phyloP scores from a whole-genome alignment of 129 eudicot genomes.

The Saussurea involucrata region DNA sequence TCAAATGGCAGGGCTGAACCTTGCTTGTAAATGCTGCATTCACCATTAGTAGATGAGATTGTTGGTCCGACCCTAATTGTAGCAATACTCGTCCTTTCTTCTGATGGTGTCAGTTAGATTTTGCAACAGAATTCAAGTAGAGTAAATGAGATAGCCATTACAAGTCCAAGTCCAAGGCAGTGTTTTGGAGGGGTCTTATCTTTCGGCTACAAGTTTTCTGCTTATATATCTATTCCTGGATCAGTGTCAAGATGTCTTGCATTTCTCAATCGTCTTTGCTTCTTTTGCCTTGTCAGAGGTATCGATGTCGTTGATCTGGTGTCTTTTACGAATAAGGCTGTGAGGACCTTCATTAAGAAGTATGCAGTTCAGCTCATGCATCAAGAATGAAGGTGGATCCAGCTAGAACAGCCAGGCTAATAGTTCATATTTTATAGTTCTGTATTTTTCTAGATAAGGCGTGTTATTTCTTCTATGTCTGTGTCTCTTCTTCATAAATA shows the following conservation, averaged over 20 bases:
- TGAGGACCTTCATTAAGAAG: slow-evolving; percentile 41
- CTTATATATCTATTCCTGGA: slow-evolving; percentile 19
- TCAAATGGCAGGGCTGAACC: slow-evolving; percentile 42
- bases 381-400: slow-evolving; percentile 40
- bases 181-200: slow-evolving; percentile 14
- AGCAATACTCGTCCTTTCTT: slow-evolving; percentile 25
- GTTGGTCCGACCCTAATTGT: slow-evolving; percentile 25
- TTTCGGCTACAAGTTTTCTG: slow-evolving; percentile 12
- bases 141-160: slow-evolving; percentile 29
- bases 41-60: slow-evolving; percentile 32
- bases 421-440: slow-evolving; percentile 25
- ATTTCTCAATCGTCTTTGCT: slow-evolving; percentile 26
- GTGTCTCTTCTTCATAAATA: slow-evolving; percentile 29
- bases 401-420: slow-evolving; percentile 46
- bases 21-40: slow-evolving; percentile 38
- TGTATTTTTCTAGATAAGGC: slow-evolving; percentile 26
- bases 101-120: slow-evolving; percentile 41
- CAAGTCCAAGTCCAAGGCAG: slow-evolving; percentile 16
- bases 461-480: slow-evolving; percentile 26
- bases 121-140: slow-evolving; percentile 27
- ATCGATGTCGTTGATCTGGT: slow-evolving; percentile 18
- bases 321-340: slow-evolving; percentile 41
- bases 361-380: slow-evolving; percentile 24
- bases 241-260: slow-evolving; percentile 42
- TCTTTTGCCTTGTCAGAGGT: slow-evolving; percentile 10